Base-by-base conservation (phyloP, 345 rosid species). In the Aegle marmelos region DNA sequence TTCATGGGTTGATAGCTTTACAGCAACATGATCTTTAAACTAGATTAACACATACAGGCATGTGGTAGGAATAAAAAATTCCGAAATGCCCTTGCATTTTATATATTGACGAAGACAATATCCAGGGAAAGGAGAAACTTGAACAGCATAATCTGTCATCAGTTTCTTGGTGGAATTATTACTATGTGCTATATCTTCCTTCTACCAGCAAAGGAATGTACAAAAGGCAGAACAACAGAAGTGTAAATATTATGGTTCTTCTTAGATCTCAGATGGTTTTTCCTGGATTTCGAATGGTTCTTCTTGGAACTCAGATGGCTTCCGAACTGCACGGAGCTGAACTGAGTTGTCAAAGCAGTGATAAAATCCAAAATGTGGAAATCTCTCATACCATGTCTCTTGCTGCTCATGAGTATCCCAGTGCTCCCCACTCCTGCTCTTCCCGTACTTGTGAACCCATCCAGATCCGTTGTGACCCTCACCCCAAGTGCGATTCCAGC, bases 401-500 rank as follows among this genome's bases (percentile, higher is more conserved):
- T 92, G 93, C 79, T 58, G 79, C 59, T 24, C 85, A 28, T 91
- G 93, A 1, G 98, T 92, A 79, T 95, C 98, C 99, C 97, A 93
- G 80, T 90, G 96, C 87, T 95, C 99, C 48, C 98, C 99, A 5
- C 93, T 82, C 86, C 97, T 95, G 82, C 99, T 95, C 87, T 90
- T 91, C 67, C 99, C 99, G 1, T 95, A 95, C 86, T 95, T 93
- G 87, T 95, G 99, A 63, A 95, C 78, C 98, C 99, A 92, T 61
- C 99, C 99, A 2, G 98, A 87, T 21, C 98, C 94, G 21, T 92
- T 91, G 61, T 95, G 98, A 60, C 79, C 80, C 88, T 95, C 99
- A 0, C 99, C 98, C 99, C 99, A 95, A 2, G 96, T 92, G 41
- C 97, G 91, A 74, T 95, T 95, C 99, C 99, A 95, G 11, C 86